These are phyloP conservation scores for Arthrobotrys iridis DNA, from an alignment of 2,329 filamentous ascomycete genomes.

Conservation along the genomic window DNA sequence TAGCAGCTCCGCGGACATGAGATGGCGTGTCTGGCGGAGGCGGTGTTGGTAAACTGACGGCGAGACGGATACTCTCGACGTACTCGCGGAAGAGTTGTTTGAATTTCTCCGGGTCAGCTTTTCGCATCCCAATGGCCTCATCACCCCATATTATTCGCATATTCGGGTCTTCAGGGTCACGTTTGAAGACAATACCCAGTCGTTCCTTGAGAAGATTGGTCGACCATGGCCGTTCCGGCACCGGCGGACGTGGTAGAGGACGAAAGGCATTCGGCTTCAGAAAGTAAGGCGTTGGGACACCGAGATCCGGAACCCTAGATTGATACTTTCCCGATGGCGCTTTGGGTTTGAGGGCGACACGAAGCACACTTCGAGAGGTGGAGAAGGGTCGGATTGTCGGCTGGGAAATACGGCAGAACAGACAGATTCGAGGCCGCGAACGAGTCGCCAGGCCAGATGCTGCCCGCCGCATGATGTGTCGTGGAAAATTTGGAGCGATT, in stretches of 20 bases:
- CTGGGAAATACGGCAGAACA: conserved; percentile 30
- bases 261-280: neutral
- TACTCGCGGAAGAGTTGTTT: conserved; percentile 43
- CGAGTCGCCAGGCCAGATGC: conserved; percentile 25
- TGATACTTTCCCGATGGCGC: neutral
- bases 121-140: conserved; percentile 25
- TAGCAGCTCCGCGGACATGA: neutral
- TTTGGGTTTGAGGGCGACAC: neutral
- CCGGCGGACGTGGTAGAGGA: neutral
- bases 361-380: conserved; percentile 4
- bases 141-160: conserved; percentile 45
- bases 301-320: neutral
- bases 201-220: conserved; percentile 40
- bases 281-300: neutral
- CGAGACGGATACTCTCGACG: conserved; percentile 38
- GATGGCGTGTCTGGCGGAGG: neutral
- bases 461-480: conserved; percentile 33
- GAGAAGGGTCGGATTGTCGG: conserved; percentile 17
- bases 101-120: conserved; percentile 32
- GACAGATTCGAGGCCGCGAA: conserved; percentile 38
- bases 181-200: conserved; percentile 33
- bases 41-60: neutral
- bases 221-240: conserved; percentile 37
- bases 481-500: neutral
- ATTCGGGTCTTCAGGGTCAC: conserved; percentile 12